Evolutionary conservation across 768 basidiomycete species (phyloP).

Genomic region (Suillus lakei): DNA sequence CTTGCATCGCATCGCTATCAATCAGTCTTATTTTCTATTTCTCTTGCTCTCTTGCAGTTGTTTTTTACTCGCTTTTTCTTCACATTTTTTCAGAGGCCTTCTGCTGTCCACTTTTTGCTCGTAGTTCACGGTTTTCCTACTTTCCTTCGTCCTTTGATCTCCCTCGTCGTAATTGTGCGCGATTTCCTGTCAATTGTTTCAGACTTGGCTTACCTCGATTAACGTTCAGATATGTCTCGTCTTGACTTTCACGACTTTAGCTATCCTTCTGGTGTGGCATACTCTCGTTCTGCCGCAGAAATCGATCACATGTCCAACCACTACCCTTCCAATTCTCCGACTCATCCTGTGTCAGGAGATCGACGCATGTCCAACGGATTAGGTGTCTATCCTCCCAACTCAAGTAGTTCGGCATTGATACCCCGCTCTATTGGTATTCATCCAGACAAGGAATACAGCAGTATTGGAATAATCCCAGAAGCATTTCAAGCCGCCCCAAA

Average conservation of each 20-base stretch:
- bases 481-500: conserved; percentile 39
- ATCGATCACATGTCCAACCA: conserved; percentile 30
- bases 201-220: conserved; percentile 8
- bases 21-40: conserved; percentile 23
- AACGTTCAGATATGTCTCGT: conserved; percentile 44
- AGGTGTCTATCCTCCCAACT: conserved; percentile 19
- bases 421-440: conserved; percentile 41
- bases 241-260: conserved; percentile 48
- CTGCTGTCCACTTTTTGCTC: conserved; percentile 12
- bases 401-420: conserved; percentile 30
- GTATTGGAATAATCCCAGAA: conserved; percentile 27
- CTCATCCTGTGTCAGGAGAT: conserved; percentile 23
- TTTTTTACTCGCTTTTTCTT: conserved; percentile 28
- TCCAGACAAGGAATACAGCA: conserved; percentile 42
- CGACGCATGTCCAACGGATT: conserved; percentile 23
- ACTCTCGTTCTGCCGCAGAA: conserved; percentile 34
- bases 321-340: conserved; percentile 20
- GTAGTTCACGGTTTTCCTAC: neutral
- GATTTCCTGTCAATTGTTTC: neutral
- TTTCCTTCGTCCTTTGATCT: conserved; percentile 3
- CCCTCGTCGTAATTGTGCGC: neutral
- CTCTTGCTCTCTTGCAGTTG: conserved; percentile 34
- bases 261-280: conserved; percentile 34
- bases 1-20: conserved; percentile 41
- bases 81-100: conserved; percentile 22